Evolutionary conservation across 2,329 filamentous ascomycete genomes (phyloP).

Genomic region (Coccinonectria pachysandricola): DNA sequence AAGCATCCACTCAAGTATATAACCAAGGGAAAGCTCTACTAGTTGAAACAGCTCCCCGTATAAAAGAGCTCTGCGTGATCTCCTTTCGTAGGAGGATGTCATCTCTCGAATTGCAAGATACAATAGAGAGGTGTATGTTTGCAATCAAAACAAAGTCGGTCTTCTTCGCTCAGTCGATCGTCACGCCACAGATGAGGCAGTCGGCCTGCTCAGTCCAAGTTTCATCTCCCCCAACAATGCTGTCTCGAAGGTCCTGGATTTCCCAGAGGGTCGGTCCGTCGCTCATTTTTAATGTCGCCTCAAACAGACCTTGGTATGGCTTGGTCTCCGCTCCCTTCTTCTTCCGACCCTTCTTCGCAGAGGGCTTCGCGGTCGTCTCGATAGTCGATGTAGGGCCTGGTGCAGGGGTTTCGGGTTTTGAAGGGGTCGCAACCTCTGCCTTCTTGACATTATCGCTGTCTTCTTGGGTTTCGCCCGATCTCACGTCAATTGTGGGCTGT

Average conservation of each 20-base stretch:
- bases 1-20: no score
- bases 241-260: conserved; percentile 39
- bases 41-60: no score
- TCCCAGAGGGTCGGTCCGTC: conserved; percentile 38
- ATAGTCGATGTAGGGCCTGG: conserved; percentile 18
- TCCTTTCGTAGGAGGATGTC: no score
- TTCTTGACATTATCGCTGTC: conserved; percentile 30
- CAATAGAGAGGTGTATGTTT: no score
- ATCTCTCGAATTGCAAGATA: no score
- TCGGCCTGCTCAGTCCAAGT: conserved; percentile 39
- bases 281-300: conserved; percentile 38
- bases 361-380: conserved; percentile 17
- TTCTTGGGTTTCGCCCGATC: conserved; percentile 33
- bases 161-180: conserved; percentile 29
- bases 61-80: no score
- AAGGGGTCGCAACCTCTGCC: conserved; percentile 19
- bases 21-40: no score
- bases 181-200: conserved; percentile 40
- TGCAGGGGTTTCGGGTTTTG: conserved; percentile 22
- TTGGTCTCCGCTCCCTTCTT: conserved; percentile 28
- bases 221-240: conserved; percentile 38
- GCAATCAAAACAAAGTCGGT: no score
- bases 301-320: conserved; percentile 42
- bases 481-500: conserved; percentile 43
- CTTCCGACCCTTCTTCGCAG: conserved; percentile 27